Base-by-base conservation (phyloP, 257 asterid genomes). In the Orobanche coerulescens region DNA sequence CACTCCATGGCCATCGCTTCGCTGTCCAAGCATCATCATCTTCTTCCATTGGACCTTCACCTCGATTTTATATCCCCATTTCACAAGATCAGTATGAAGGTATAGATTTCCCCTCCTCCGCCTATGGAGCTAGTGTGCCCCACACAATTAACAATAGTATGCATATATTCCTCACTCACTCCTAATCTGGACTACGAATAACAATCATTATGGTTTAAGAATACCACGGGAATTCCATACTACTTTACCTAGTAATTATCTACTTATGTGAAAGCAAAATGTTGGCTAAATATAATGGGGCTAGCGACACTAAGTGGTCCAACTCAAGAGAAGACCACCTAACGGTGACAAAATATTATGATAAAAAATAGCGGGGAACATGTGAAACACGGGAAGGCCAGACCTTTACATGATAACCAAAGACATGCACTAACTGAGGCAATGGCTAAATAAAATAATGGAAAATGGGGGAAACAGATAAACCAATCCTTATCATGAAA, bases 401-500 rank as follows among this genome's bases (percentile, higher is more conserved):
- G 22, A 10, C 13, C 8, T 25, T 22, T 19, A 16, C 40, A 43
- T 14, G 42, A 23, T 30, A 46, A 46, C 56, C 11, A 61, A 44
- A 46, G 13, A 28, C 4, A 23, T 15, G 24, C 12, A 61, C 4
- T 56, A 33, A 9, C 16, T n/a, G n/a, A 56, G 6, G 9, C 13
- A 10, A 0, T 34, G 28, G 11, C 20, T 25, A 33, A 43, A 51
- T 12, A 18, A 34, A 19, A 19, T 14, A 53, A 42, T 58, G 31
- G 15, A 60, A n/a, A 31, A 31, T 4, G 36, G 11, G 58, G 16
- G 2, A 20, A 19, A 14, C 12, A 46, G 23, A 53, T 14, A 10
- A 65, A 6, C 30, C n/a, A 47, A 36, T 55, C 57, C 33, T 33
- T 39, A n/a, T 55, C 34, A 40, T 14, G 12, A 54, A 44, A 66